Conservation (phyloP, 306 rosid species). For the Pyrus communis region DNA sequence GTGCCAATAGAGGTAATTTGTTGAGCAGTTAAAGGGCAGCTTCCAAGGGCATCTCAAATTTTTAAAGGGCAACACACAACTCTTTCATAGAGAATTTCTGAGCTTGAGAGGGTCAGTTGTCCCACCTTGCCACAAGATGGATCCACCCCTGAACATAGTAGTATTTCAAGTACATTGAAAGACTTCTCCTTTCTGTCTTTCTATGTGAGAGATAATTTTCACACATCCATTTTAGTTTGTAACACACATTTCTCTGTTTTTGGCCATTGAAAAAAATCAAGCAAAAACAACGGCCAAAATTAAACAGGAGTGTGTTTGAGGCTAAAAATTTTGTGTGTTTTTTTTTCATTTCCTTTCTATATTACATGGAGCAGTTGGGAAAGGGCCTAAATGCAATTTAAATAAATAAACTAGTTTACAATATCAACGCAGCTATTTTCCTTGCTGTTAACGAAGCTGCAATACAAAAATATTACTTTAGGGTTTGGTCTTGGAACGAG, state of each 20-base stretch:
- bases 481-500: neutral
- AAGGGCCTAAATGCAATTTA: neutral
- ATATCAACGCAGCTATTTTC: constrained; percentile 4
- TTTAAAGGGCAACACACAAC: too few species aligned
- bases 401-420: neutral
- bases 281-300: too few species aligned
- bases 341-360: neutral
- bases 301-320: neutral
- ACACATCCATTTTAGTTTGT: too few species aligned
- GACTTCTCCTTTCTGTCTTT: neutral
- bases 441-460: constrained; percentile 5
- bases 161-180: too few species aligned
- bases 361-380: neutral
- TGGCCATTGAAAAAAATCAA: neutral
- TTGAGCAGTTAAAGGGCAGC: too few species aligned
- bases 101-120: too few species aligned
- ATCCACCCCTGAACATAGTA: too few species aligned
- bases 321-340: too few species aligned
- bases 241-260: neutral
- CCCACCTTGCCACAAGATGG: too few species aligned
- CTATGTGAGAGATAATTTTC: neutral
- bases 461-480: neutral
- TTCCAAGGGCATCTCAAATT: too few species aligned
- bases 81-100: too few species aligned
- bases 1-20: too few species aligned